phyloP scores from a whole-genome alignment of 2,329 filamentous ascomycete species.

The Madurella fahalii region DNA sequence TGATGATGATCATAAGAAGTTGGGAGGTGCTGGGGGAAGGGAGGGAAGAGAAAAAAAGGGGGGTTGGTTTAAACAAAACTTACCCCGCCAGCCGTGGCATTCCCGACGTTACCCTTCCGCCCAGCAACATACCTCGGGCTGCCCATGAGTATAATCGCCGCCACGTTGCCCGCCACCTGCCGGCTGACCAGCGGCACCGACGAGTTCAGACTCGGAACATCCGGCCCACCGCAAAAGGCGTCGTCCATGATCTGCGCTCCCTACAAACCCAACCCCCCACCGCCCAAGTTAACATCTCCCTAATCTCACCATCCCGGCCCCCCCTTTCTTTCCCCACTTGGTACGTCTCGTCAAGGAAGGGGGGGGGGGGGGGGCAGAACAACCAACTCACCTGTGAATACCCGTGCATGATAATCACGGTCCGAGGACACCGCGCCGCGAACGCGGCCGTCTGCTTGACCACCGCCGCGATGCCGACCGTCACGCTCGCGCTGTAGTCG shows the following conservation, averaged over 20 bases:
- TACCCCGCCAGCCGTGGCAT: constrained; percentile 52
- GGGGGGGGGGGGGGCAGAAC: no score
- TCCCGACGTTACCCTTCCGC: constrained; percentile 54
- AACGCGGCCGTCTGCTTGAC: constrained; percentile 43
- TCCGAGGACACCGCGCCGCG: constrained; percentile 49
- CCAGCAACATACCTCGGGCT: constrained; percentile 52
- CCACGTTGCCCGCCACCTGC: constrained; percentile 47
- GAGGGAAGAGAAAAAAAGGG: no score
- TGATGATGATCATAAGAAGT: no score
- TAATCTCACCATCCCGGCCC: neutral
- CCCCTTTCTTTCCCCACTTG: neutral
- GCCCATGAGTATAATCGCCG: constrained; percentile 58
- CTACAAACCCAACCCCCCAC: constrained; percentile 29
- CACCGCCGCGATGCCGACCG: constrained; percentile 50
- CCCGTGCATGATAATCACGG: constrained; percentile 54
- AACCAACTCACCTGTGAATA: constrained; percentile 56
- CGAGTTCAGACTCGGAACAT: constrained; percentile 45
- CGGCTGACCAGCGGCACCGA: constrained; percentile 39
- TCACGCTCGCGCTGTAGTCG: constrained; percentile 49
- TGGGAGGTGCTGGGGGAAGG: no score
- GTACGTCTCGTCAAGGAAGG: neutral
- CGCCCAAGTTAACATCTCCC: neutral
- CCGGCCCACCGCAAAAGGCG: constrained; percentile 53
- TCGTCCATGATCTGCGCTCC: constrained; percentile 61
- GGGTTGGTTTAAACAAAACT: constrained; percentile 34